These are phyloP conservation scores for Fusarium euwallaceae DNA, from an alignment of 2,329 filamentous ascomycete genomes.

Conservation along the genomic window DNA sequence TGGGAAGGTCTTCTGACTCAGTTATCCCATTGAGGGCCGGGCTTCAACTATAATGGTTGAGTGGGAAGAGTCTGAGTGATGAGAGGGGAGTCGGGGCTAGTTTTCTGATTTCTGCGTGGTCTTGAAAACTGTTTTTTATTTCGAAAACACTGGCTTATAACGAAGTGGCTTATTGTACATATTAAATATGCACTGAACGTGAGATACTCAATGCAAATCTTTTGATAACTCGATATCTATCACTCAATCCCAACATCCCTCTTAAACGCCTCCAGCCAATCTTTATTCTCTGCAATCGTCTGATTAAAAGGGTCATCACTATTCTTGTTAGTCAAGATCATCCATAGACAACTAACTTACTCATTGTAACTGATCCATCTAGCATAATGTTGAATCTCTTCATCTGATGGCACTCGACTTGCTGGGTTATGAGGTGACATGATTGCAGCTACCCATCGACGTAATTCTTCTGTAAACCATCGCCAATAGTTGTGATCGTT, in stretches of 20 bases:
- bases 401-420: conserved; percentile 38
- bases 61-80: background rate
- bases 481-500: conserved; percentile 45
- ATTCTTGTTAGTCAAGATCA: background rate
- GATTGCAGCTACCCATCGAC: conserved; percentile 43
- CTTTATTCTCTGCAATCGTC: conserved; percentile 43
- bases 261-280: conserved; percentile 44
- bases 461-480: conserved; percentile 40
- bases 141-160: background rate
- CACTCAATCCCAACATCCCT: conserved; percentile 38
- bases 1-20: too few relatives aligned
- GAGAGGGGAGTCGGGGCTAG: background rate
- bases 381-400: conserved; percentile 47
- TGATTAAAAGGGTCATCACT: conserved; percentile 47
- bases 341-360: conserved; percentile 12
- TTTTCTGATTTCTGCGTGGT: background rate
- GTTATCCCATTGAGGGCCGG: too few relatives aligned
- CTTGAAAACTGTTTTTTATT: background rate
- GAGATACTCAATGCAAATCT: background rate
- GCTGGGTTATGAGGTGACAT: conserved; percentile 45
- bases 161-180: background rate
- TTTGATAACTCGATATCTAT: background rate
- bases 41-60: background rate
- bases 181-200: background rate
- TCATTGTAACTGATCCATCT: conserved; percentile 46